These are phyloP conservation scores for Planoprotostelium fungivorum DNA, from an alignment of 78 protist genomes.

Conservation along the genomic window DNA sequence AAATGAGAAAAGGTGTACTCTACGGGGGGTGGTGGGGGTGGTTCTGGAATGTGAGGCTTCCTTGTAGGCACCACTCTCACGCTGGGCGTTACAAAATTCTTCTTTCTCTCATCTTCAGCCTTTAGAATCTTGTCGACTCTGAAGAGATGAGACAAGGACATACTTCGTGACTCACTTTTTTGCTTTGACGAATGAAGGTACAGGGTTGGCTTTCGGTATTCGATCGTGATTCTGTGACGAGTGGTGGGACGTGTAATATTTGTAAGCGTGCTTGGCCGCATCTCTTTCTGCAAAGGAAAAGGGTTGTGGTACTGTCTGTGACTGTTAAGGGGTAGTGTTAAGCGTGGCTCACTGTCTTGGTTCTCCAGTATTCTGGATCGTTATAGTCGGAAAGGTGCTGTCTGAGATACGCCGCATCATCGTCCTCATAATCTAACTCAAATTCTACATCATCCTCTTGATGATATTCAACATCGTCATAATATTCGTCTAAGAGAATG, in stretches of 20 bases:
- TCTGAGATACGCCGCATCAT: not conserved
- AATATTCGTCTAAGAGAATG: too few species aligned
- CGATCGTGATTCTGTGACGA: not conserved
- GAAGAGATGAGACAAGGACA: not conserved
- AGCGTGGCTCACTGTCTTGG: not conserved
- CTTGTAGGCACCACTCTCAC: not conserved
- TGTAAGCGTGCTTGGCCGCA: not conserved
- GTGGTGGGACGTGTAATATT: not conserved
- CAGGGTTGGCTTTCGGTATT: not conserved
- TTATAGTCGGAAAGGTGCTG: not conserved
- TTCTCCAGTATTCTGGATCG: not conserved
- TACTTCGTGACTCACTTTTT: not conserved
- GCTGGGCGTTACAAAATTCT: not conserved
- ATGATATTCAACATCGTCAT: too few species aligned
- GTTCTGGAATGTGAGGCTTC: not conserved
- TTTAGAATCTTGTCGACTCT: not conserved
- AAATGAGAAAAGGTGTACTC: not conserved
- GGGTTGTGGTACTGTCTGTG: not conserved
- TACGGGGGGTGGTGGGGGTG: not conserved
- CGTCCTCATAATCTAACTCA: not conserved
- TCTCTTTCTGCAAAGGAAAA: not conserved
- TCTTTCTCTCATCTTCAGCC: not conserved
- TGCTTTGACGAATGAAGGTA: not conserved
- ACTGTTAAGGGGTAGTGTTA: not conserved
- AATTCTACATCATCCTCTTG: not conserved